Evolutionary conservation across 2,329 filamentous ascomycete genomes (phyloP), one percentile per base, ranked within the genome.

Genomic region (Aspergillus sp.): DNA sequence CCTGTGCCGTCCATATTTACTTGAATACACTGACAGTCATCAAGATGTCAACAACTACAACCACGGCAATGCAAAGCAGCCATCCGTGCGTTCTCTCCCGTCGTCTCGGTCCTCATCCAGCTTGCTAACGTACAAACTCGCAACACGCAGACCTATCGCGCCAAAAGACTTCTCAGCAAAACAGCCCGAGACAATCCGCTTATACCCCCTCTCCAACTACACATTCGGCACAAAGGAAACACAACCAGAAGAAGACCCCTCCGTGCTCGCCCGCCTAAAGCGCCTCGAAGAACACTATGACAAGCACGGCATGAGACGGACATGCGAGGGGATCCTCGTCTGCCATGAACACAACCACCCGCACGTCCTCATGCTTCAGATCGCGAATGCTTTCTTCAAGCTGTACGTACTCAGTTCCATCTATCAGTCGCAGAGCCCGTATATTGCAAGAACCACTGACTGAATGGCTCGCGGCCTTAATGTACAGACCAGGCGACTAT

Each of bases 331-430:
- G 68, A 91, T 99, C 67, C 84, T 99, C 48, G 91, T 99, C 66
- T 99, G 95, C 79, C 95, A 99, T 75, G 95, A 99, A 78, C 93
- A 98, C 81, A 98, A 97, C 78, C 95, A 98, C 76, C 95, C 95
- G 13, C 95, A 99, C 76, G 96, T 99, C 63, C 81, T 99, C 65
- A 98, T 99, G 95, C 84, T 99, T 62, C 95, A 99, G 82, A 99
- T 99, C 69, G 95, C 95, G 53, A 99, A 99, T 75, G 93, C 95
- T 22, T 99, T 99, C 80, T 99, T 99, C 82, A 99, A 99, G 80
- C 85, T 99, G 74, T 87, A 77, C 22, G 38, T 17, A 13, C 7
- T 13, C 20, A 3, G 32, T 11, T 15, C 18, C 18, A 26, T 17
- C 34, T 15, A n/a, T 15, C 4, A 3, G 7, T 15, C 5, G 15